Evolutionary conservation across 495 filamentous ascomycete species (phyloP).

Genomic region (Pyrenula aspistea): DNA sequence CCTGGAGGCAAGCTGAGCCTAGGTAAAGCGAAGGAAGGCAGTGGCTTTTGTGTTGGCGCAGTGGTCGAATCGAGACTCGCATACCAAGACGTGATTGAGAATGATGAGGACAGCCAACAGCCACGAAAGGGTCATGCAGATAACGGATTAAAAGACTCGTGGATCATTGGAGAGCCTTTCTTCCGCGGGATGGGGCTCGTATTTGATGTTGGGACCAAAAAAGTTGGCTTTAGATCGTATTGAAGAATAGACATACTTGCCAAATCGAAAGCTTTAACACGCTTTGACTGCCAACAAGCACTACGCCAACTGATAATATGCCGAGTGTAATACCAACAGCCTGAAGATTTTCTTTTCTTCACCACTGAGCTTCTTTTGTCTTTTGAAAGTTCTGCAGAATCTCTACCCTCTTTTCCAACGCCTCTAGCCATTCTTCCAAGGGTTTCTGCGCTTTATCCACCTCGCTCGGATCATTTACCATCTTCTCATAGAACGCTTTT

Average conservation of each 20-base stretch:
- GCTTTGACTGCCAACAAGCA: no score
- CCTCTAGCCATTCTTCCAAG: conserved; percentile 56
- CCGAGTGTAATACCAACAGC: no score
- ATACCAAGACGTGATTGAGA: conserved; percentile 11
- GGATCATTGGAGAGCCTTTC: conserved; percentile 19
- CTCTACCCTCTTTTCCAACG: conserved; percentile 58
- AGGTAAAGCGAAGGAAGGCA: conserved; percentile 15
- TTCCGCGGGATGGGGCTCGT: conserved; percentile 18
- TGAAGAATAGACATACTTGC: conserved; percentile 1
- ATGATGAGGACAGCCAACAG: not conserved
- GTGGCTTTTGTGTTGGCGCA: conserved; percentile 21
- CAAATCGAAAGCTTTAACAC: not conserved
- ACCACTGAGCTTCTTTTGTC: conserved; percentile 62
- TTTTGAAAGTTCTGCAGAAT: conserved; percentile 66
- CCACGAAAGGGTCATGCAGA: conserved; percentile 7
- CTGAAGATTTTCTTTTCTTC: no score
- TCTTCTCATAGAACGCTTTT: conserved; percentile 77
- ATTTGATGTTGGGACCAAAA: conserved; percentile 16
- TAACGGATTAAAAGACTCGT: conserved; percentile 21
- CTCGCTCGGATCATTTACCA: conserved; percentile 45
- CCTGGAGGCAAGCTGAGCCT: conserved; percentile 20
- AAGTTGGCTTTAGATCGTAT: conserved; percentile 15
- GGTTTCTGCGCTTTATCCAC: conserved; percentile 42
- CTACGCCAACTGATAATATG: no score
- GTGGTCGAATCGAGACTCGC: conserved; percentile 23